These are phyloP conservation scores for Picea engelmannii DNA, from an alignment of 83 land plant species.

Conservation along the genomic window DNA sequence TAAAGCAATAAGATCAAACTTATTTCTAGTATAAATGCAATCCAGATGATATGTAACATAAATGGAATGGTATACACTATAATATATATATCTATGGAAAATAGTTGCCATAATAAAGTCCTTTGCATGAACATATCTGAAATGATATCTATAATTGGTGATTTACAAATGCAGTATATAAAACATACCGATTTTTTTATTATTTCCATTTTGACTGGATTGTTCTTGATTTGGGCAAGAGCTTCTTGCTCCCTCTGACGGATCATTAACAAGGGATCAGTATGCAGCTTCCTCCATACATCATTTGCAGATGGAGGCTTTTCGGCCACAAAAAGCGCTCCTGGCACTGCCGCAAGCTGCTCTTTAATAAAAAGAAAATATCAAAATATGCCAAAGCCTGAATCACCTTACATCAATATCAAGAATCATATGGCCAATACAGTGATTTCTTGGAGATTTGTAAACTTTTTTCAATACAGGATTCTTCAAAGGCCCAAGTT, in stretches of 20 bases:
- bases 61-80: too few species aligned
- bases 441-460: too few species aligned
- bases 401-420: too few species aligned
- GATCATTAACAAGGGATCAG: constrained; percentile 92
- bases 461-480: too few species aligned
- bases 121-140: too few species aligned
- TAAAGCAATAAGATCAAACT: background rate
- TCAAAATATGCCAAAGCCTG: constrained; percentile 1
- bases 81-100: too few species aligned
- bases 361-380: constrained; percentile 13
- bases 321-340: constrained; percentile 87
- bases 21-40: background rate
- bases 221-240: constrained; percentile 79
- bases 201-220: constrained; percentile 91
- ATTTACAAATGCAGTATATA: background rate
- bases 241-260: constrained; percentile 96
- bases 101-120: too few species aligned
- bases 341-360: constrained; percentile 65
- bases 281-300: constrained; percentile 93
- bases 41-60: too few species aligned
- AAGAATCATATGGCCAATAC: too few species aligned
- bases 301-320: constrained; percentile 95
- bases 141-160: too few species aligned
- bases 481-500: too few species aligned
- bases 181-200: constrained; percentile 71